phyloP scores from a whole-genome alignment of 805 yeast genomes.

The Schwanniomyces vanrijiae region DNA sequence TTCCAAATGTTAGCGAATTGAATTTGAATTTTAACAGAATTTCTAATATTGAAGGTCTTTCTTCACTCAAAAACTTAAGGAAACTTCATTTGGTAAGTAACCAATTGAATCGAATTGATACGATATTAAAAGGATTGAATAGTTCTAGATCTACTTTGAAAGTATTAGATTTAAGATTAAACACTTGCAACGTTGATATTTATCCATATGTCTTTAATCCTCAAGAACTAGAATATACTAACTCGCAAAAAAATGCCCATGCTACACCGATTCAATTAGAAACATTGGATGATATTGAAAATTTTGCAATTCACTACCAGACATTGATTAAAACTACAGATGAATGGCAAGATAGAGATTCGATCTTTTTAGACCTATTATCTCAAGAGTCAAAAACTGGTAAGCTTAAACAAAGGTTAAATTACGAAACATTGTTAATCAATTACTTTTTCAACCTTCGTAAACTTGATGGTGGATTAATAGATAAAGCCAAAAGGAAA shows the following conservation, averaged over 20 bases:
- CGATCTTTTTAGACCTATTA: conserved; percentile 24
- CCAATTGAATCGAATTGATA: conserved; percentile 33
- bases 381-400: conserved; percentile 12
- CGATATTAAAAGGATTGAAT: conserved; percentile 29
- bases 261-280: conserved; percentile 44
- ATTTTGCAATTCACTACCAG: conserved; percentile 47
- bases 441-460: conserved; percentile 32
- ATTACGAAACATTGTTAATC: conserved; percentile 35
- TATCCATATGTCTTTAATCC: conserved; percentile 57
- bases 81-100: conserved; percentile 48
- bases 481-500: conserved; percentile 15
- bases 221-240: conserved; percentile 30
- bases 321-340: conserved; percentile 34
- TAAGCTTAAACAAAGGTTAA: conserved; percentile 23
- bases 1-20: conserved; percentile 48
- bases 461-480: conserved; percentile 36
- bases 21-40: conserved; percentile 52
- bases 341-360: conserved; percentile 43
- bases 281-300: conserved; percentile 52
- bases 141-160: conserved; percentile 31
- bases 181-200: conserved; percentile 45
- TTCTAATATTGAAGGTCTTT: conserved; percentile 31
- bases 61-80: conserved; percentile 32
- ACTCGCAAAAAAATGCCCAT: conserved; percentile 9
- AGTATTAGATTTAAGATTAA: conserved; percentile 49